Evolutionary conservation across 176 grass and related monocot genomes (phyloP).

Genomic region (Oryza longistaminata): DNA sequence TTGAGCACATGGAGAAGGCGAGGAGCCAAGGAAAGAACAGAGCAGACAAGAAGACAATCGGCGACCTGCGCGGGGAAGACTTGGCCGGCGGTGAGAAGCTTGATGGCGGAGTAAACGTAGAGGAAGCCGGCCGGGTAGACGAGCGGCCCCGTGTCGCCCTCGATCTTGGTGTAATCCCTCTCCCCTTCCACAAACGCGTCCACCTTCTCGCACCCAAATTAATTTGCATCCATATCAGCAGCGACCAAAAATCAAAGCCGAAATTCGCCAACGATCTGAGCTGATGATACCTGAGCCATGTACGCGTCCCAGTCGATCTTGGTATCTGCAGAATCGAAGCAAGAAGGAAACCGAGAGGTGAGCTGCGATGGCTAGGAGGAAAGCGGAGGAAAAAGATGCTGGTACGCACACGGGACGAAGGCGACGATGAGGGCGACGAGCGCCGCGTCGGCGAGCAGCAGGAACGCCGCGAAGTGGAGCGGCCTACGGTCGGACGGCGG

Average conservation of each 20-base stretch:
- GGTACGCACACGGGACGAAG: slow-evolving; percentile 67
- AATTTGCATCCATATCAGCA: neutral
- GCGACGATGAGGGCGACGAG: slow-evolving; percentile 73
- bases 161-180: slow-evolving; percentile 88
- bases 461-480: slow-evolving; percentile 46
- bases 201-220: slow-evolving; percentile 47
- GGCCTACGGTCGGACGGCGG: neutral
- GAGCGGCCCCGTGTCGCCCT: slow-evolving; percentile 92
- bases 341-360: slow-evolving; percentile 8
- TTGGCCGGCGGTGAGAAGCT: slow-evolving; percentile 71
- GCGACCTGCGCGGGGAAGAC: slow-evolving; percentile 87
- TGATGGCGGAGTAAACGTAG: slow-evolving; percentile 77
- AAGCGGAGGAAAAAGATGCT: neutral
- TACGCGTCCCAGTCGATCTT: slow-evolving; percentile 99
- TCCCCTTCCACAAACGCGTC: slow-evolving; percentile 80
- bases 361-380: neutral
- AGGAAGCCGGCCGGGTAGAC: slow-evolving; percentile 97
- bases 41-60: neutral
- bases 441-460: slow-evolving; percentile 75
- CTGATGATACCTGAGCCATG: slow-evolving; percentile 82
- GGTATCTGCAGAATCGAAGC: slow-evolving; percentile 58
- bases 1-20: no score
- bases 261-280: neutral
- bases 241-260: neutral
- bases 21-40: neutral